Conservation (phyloP, 768 basidiomycete species). For the Lyophyllum decastes region DNA sequence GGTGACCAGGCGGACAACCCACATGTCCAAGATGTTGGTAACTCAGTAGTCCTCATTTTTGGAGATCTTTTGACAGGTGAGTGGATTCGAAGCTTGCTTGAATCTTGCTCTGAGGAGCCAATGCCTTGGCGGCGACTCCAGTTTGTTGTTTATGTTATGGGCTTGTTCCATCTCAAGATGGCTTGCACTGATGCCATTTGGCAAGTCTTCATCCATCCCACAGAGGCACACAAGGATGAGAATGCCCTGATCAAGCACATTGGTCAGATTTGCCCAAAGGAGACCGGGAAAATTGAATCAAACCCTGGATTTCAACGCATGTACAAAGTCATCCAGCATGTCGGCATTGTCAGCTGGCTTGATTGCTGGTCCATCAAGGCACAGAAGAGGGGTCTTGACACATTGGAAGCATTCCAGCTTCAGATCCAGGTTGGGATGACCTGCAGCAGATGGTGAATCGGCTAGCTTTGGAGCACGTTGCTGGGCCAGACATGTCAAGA, state of each 20-base stretch:
- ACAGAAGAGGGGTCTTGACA: background rate
- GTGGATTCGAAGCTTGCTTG: conserved; percentile 21
- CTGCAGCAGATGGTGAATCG: conserved; percentile 21
- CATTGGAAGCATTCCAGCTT: conserved; percentile 28
- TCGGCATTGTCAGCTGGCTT: conserved; percentile 18
- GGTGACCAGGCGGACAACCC: conserved; percentile 19
- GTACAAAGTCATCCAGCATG: conserved; percentile 30
- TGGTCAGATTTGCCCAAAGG: conserved; percentile 19
- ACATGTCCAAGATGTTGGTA: conserved; percentile 3
- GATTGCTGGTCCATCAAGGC: conserved; percentile 28
- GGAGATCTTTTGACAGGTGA: conserved; percentile 31
- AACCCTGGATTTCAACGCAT: conserved; percentile 32
- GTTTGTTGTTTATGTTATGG: conserved; percentile 27
- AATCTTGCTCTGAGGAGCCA: conserved; percentile 23
- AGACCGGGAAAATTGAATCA: conserved; percentile 24
- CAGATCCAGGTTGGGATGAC: conserved; percentile 26
- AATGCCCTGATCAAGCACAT: conserved; percentile 22
- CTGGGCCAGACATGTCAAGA: background rate
- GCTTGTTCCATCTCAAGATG: conserved; percentile 30
- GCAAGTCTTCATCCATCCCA: conserved; percentile 20
- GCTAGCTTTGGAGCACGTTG: conserved; percentile 20
- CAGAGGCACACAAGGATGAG: conserved; percentile 6
- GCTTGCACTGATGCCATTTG: conserved; percentile 26
- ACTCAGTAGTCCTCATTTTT: conserved; percentile 21
- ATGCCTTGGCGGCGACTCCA: conserved; percentile 31